Percentiles rank a stretch among this genome's conserved stretches.
phyloP scores from a whole-genome alignment of 2,329 filamentous ascomycete species.

The Clathrospora elynae region DNA sequence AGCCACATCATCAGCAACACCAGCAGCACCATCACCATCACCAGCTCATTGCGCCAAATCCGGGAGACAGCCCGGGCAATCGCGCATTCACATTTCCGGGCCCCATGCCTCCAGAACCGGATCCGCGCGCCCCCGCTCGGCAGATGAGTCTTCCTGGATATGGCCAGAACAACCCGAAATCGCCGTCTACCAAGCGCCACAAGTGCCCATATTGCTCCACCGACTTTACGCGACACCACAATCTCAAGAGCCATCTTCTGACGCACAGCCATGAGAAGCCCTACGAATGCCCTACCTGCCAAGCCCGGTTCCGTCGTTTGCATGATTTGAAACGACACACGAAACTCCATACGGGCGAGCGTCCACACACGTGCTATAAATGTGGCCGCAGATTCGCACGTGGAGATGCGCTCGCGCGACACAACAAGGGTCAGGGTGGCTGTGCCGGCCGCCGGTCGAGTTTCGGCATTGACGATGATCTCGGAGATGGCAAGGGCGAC shows the following conservation, averaged over 20 bases:
- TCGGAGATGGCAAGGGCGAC: slow-evolving; percentile 54
- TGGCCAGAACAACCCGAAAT: slow-evolving; percentile 64
- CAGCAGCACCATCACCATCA: slow-evolving; percentile 35
- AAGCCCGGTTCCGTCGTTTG: slow-evolving; percentile 86
- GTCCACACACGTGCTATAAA: slow-evolving; percentile 91
- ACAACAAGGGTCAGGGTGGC: slow-evolving; percentile 93
- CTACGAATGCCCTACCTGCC: slow-evolving; percentile 90
- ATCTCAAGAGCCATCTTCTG: slow-evolving; percentile 94
- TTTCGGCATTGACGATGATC: slow-evolving; percentile 79
- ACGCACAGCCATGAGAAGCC: slow-evolving; percentile 99
- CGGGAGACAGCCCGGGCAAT: slow-evolving; percentile 49
- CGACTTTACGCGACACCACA: slow-evolving; percentile 96
- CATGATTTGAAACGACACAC: slow-evolving; percentile 96
- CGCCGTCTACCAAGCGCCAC: slow-evolving; percentile 84
- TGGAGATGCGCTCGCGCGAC: slow-evolving; percentile 89
- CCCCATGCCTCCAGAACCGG: slow-evolving; percentile 55
- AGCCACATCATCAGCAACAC: slow-evolving; percentile 36
- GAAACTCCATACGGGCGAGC: slow-evolving; percentile 95
- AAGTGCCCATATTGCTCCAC: slow-evolving; percentile 96
- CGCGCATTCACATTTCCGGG: slow-evolving; percentile 69
- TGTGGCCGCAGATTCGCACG: slow-evolving; percentile 94
- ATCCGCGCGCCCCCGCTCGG: slow-evolving; percentile 58
- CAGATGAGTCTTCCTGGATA: slow-evolving; percentile 65
- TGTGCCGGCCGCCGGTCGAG: slow-evolving; percentile 91
- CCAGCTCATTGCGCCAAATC: slow-evolving; percentile 44